Evolutionary conservation across 768 basidiomycete species (phyloP), one percentile per base, ranked within the genome.

Genomic region (Psilocybe cyanescens): DNA sequence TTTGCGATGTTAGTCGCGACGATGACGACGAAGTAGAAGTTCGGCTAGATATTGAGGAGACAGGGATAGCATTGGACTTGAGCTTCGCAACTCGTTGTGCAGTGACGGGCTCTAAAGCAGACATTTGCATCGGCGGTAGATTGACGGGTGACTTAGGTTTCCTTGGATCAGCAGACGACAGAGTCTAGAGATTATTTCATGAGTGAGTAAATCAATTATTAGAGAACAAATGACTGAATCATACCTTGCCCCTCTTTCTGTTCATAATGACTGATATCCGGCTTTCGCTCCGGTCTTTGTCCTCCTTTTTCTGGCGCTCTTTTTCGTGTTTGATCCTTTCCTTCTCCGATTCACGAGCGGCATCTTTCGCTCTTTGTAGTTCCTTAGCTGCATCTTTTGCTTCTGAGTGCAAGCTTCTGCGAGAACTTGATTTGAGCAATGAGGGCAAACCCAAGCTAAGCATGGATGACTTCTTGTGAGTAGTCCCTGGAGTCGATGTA

Each of bases 71-170:
- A 17, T 84, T 81, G 7, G 83, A 78, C 76, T 92, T 91, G 65
- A 96, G 82, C 68, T 83, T 91, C 53, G 93, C 94, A 58, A 97
- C 88, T 29, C 95, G 88, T 69, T 91, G 89, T 17, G 91, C 88
- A 39, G 95, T 96, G 45, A 84, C 79, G 44, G 89, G 85, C 44
- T 94, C 91, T 62, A 96, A 78, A 14, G 92, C 94, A 35, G 90
- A 81, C 70, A 97, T 92, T 70, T 96, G 94, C 86, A 97, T 90
- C 19, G 95, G 95, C 12, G 95, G 95, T 67, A 97, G 76, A 69
- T 82, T 83, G 60, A 90, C 83, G 49, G 88, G 84, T 17, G 86
- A 83, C 68, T 86, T 84, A 35, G 82, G 78, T 71, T 92, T 94
- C 73, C 89, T 88, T 53, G 91, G 84, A 65, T 95, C 94, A 28